Base-by-base conservation (phyloP, 2,329 filamentous ascomycete species). In the Cladophialophora chaetospira region DNA sequence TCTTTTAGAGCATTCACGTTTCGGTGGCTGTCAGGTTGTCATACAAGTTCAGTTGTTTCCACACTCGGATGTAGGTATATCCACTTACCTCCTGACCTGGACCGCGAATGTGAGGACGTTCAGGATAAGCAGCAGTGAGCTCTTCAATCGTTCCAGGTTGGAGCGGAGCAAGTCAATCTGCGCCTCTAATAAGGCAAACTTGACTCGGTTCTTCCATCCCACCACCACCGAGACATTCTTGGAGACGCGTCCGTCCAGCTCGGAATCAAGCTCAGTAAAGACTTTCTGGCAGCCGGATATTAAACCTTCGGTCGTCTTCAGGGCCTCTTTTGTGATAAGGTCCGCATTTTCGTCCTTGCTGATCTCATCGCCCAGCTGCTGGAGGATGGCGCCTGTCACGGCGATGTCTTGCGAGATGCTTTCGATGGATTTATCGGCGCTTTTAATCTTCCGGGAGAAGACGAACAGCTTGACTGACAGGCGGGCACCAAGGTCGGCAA, bases 91-190 rank as follows among this genome's bases (percentile, higher is more conserved):
- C n/a, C n/a, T n/a, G n/a, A n/a, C n/a, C 29, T 33, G 29, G 6
- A 8, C 29, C 13, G 29, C 29, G 29, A 8, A 33, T 8, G 13
- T 33, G 8, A 33, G 29, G 29, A 33, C 29, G 13, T 33, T 33
- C 8, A 33, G 29, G 8, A 33, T 33, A 6, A 33, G 29, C 6
- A 13, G 8, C 29, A 46, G 23, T 46, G 43, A 46, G 23, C 43
- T 46, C 36, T 71, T 72, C 28, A 71, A 42, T 10, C 65, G 61
- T 13, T 71, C 70, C 33, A 71, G 56, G 51, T 71, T 70, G n/a
- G 60, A 55, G 6, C 62, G 52, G 13, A 71, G 52, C 3, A 67
- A n/a, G n/a, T 65, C 57, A 36, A 72, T 46, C 11, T 69, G 58
- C 5, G 55, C 44, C 51, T 68, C 61, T 11, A 65, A 53, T 25